Base-by-base conservation (phyloP, 2,329 filamentous ascomycete genomes). In the Beauveria bassiana region DNA sequence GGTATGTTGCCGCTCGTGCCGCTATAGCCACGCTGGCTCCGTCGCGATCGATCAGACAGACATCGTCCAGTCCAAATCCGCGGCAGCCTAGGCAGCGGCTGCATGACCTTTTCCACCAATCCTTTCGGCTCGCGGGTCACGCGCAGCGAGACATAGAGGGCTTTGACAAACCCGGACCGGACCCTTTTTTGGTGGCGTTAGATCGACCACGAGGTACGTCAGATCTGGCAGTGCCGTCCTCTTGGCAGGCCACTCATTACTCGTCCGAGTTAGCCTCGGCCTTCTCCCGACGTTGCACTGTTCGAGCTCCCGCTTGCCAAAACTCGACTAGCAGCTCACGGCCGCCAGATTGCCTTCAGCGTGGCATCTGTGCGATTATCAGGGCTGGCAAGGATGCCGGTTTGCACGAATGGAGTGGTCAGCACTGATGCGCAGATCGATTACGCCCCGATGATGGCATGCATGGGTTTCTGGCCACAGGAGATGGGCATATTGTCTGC, bases 151-250 rank as follows among this genome's bases (percentile, higher is more conserved):
- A 20, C 20, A 8, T 14, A 22, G 22, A 49, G 24, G 14, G 46
- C 16, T 22, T 24, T 14, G 22, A 31, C 38, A 31, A 42, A 40
- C 18, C 56, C 52, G 26, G 40, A 46, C 47, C 26, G 26, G 57
- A 52, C 57, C 57, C 47, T 53, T 51, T 58, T 26, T 53, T 59
- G 38, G 57, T 49, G 47, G 49, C 49, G 49, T 40, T 51, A 59
- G 57, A 59, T 59, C 57, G 57, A 28, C 57, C 47, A 59, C 49
- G 55, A 59, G 57, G 55, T 59, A 52, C 57, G 40, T 50, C 57
- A 59, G 57, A 59, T 59, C 57, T 59, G 57, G 49, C 47, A 31
- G 57, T 52, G 49, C 38, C 38, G 47, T 51, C 56, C 22, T 49
- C 46, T 28, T 52, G 47, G 57, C 24, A 45, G 22, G 57, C 45